Conservation (phyloP, 345 rosid genomes). For the Pelargonium nanum region DNA sequence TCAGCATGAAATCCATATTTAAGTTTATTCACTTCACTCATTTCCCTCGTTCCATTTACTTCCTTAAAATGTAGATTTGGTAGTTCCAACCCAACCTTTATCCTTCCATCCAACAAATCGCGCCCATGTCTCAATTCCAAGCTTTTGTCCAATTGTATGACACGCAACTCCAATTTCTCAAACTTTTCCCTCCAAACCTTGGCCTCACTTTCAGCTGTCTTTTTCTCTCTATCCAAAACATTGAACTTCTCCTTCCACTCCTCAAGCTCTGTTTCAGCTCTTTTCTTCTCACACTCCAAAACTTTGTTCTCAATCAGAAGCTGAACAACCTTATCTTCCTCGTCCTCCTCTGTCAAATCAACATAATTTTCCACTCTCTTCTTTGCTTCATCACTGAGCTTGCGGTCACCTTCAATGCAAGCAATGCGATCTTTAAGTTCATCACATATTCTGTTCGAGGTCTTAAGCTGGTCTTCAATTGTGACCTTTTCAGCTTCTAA, state of each 20-base stretch:
- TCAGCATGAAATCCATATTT: no score
- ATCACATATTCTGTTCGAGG: constrained; percentile 12
- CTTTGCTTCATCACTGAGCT: not conserved
- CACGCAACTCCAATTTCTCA: constrained; percentile 29
- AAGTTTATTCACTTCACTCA: constrained; percentile 6
- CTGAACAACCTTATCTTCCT: constrained; percentile 24
- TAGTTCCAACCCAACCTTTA: no score
- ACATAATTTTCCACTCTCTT: constrained; percentile 17
- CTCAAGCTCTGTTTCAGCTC: constrained; percentile 36
- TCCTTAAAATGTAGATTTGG: not conserved
- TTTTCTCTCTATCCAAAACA: constrained; percentile 38
- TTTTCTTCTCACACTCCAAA: constrained; percentile 37
- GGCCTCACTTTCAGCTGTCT: constrained; percentile 33
- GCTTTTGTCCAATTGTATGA: constrained; percentile 13
- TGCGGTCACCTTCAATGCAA: constrained; percentile 1
- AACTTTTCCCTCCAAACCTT: constrained; percentile 44
- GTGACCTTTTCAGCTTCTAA: constrained; percentile 26
- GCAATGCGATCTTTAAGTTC: constrained; percentile 6
- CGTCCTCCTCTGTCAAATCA: constrained; percentile 23
- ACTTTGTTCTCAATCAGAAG: constrained; percentile 36
- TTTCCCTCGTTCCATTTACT: constrained; percentile 1
- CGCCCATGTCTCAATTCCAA: constrained; percentile 9
- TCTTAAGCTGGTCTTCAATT: constrained; percentile 19
- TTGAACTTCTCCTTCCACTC: constrained; percentile 44
- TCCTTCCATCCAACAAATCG: constrained; percentile 13